Evolutionary conservation across 805 yeast genomes (phyloP).

Genomic region (Ogataea glucozyma): DNA sequence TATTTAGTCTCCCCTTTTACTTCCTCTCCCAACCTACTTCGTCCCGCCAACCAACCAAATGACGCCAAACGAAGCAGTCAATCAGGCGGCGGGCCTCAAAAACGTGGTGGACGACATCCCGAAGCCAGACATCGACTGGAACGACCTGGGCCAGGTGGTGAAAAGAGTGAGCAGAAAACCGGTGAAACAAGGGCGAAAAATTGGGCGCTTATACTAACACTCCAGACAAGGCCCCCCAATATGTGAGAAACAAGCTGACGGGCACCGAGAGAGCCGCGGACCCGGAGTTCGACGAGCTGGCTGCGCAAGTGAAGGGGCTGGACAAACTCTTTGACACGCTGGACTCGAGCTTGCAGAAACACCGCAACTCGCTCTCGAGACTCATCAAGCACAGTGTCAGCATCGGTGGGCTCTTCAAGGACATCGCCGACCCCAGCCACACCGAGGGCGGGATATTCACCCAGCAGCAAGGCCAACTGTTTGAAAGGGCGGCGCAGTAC

Average conservation of each 20-base stretch:
- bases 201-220: slow-evolving; percentile 3
- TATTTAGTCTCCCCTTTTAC: slow-evolving; percentile 1
- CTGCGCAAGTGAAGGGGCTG: slow-evolving; percentile 18
- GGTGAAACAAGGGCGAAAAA: not conserved
- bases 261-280: slow-evolving; percentile 37
- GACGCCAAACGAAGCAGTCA: no score
- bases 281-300: slow-evolving; percentile 37
- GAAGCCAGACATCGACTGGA: slow-evolving; percentile 31
- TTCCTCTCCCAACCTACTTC: not conserved
- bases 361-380: slow-evolving; percentile 16
- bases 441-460: slow-evolving; percentile 12
- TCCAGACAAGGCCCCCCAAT: slow-evolving; percentile 32
- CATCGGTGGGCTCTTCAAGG: slow-evolving; percentile 13
- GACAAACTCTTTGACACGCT: slow-evolving; percentile 19
- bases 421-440: slow-evolving; percentile 15
- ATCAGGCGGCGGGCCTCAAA: slow-evolving; percentile 12
- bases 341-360: slow-evolving; percentile 17
- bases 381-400: slow-evolving; percentile 18
- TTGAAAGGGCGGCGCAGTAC: slow-evolving; percentile 12
- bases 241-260: slow-evolving; percentile 34
- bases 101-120: slow-evolving; percentile 19
- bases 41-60: slow-evolving; percentile 3
- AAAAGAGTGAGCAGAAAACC: slow-evolving; percentile 25
- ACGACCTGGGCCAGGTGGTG: slow-evolving; percentile 27
- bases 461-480: slow-evolving; percentile 13